phyloP scores from a whole-genome alignment of 1,139 yeast genomes.

The Pichia terricola region DNA sequence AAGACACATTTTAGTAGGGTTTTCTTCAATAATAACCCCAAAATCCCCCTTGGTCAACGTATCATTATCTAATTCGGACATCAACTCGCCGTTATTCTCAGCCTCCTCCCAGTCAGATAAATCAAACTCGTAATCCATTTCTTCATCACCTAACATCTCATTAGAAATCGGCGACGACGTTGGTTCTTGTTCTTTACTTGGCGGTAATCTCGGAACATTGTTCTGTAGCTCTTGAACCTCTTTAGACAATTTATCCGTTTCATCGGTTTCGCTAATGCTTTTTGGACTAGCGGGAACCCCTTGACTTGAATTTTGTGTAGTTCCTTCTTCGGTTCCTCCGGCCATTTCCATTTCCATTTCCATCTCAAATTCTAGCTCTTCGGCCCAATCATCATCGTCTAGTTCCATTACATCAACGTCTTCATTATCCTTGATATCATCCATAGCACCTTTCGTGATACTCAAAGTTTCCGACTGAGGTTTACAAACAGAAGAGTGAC shows the following conservation, averaged over 20 bases:
- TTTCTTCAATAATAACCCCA: constrained; percentile 16
- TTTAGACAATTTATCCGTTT: too few species aligned
- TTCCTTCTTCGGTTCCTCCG: neutral
- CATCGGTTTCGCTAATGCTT: too few species aligned
- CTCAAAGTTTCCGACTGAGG: neutral
- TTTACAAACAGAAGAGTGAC: neutral
- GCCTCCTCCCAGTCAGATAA: constrained; percentile 19
- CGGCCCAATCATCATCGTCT: constrained; percentile 24
- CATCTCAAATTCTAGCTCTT: constrained; percentile 21
- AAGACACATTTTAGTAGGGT: constrained; percentile 9
- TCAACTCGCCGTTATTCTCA: constrained; percentile 7
- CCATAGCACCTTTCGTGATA: neutral
- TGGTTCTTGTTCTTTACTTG: too few species aligned
- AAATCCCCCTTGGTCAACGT: constrained; percentile 8
- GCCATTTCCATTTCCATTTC: constrained; percentile 2
- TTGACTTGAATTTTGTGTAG: neutral
- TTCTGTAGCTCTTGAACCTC: too few species aligned
- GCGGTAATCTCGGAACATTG: too few species aligned
- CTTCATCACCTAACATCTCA: neutral
- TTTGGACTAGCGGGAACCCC: too few species aligned
- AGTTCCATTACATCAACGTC: constrained; percentile 20
- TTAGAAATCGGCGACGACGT: neutral
- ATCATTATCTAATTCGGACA: constrained; percentile 3
- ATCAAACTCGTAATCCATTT: constrained; percentile 7
- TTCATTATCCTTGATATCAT: neutral